These are phyloP conservation scores for Boletellus sp. DNA, from an alignment of 1,284 basidiomycete genomes.

Conservation along the genomic window DNA sequence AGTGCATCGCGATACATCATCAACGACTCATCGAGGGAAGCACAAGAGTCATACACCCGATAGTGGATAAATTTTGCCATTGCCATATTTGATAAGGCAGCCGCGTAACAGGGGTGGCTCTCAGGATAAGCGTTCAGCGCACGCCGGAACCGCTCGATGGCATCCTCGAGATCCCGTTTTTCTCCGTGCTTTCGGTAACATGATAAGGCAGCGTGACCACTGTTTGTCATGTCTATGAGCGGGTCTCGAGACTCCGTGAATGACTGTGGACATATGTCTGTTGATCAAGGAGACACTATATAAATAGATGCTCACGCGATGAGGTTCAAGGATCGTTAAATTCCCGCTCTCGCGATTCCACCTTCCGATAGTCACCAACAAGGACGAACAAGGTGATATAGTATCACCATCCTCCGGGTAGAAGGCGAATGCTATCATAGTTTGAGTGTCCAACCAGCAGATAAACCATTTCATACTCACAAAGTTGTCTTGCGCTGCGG, in stretches of 20 bases:
- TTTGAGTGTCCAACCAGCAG: not conserved
- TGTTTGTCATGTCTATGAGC: constrained; percentile 1
- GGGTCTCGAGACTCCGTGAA: not conserved
- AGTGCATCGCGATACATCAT: not conserved
- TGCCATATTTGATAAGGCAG: constrained; percentile 8
- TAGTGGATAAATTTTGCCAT: not conserved
- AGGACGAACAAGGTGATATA: not conserved
- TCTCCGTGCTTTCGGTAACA: not conserved
- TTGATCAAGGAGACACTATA: not conserved
- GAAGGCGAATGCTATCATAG: not conserved
- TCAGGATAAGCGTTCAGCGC: constrained; percentile 6
- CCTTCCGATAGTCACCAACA: not conserved
- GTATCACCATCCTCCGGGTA: not conserved
- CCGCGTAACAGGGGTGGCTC: constrained; percentile 7
- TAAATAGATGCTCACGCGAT: not conserved
- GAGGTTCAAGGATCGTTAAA: not conserved
- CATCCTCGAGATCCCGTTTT: constrained; percentile 1
- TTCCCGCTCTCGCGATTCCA: not conserved
- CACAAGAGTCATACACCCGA: not conserved
- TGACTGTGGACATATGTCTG: not conserved
- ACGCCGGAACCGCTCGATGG: constrained; percentile 1
- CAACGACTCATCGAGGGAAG: not conserved
- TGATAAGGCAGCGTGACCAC: not conserved
- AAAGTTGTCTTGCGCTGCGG: not conserved
- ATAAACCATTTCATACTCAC: not conserved